Percentiles rank a stretch among this genome's conserved stretches.
Conservation (phyloP, 768 basidiomycete genomes). For the Xerocomus spinulosus region DNA sequence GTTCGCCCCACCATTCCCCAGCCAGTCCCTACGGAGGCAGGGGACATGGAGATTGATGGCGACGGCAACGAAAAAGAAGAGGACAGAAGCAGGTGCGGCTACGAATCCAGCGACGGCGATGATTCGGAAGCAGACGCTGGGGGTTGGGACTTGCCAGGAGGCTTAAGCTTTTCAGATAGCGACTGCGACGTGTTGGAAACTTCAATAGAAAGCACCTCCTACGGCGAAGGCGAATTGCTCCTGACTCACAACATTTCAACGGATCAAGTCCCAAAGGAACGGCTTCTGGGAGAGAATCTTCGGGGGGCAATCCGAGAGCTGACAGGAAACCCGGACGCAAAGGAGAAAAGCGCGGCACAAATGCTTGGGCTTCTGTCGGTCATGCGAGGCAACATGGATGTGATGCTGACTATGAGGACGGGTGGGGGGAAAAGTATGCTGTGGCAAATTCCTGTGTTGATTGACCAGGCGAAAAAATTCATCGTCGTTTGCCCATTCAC, state of each 20-base stretch:
- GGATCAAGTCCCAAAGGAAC: neutral
- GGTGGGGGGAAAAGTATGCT: conserved; percentile 10
- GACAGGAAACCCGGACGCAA: neutral
- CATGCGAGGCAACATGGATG: neutral
- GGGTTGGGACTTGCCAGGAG: too few species aligned
- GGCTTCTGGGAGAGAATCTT: neutral
- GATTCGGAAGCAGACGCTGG: too few species aligned
- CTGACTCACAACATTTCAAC: neutral
- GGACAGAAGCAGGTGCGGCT: too few species aligned
- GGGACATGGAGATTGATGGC: too few species aligned
- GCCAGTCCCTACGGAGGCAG: too few species aligned
- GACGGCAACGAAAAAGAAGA: too few species aligned
- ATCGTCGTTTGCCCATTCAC: conserved; percentile 7
- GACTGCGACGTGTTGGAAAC: too few species aligned
- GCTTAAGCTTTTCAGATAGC: too few species aligned
- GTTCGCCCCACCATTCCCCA: too few species aligned
- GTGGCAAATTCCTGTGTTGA: neutral
- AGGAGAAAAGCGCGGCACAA: conserved; percentile 1
- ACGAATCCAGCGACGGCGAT: too few species aligned
- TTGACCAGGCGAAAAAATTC: neutral
- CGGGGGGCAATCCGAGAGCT: neutral
- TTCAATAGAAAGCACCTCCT: too few species aligned
- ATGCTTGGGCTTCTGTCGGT: neutral
- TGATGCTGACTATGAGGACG: conserved; percentile 3
- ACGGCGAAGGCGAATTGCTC: neutral